Evolutionary conservation across 208 protist species (phyloP).

Genomic region (Leishmania turanica): DNA sequence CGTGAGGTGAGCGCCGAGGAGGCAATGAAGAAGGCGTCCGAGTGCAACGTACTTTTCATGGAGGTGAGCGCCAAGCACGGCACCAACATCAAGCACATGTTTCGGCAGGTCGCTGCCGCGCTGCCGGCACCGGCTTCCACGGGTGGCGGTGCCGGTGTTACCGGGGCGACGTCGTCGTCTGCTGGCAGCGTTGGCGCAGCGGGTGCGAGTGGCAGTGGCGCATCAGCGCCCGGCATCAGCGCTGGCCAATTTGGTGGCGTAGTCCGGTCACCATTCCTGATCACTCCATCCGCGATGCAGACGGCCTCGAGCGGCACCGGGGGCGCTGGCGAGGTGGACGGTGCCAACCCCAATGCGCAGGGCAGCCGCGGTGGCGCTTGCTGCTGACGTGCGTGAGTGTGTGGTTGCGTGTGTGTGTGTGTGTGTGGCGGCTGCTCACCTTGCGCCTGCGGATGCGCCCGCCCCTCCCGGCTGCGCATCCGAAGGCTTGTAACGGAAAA

Average conservation of each 20-base stretch:
- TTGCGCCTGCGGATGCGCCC: not conserved
- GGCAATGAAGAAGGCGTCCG: slow-evolving; percentile 71
- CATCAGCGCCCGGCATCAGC: not conserved
- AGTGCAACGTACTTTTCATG: slow-evolving; percentile 94
- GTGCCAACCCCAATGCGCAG: not conserved
- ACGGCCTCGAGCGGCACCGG: not conserved
- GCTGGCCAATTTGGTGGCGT: slow-evolving; percentile 24
- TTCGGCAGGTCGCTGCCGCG: slow-evolving; percentile 67
- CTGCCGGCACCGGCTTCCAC: slow-evolving; percentile 33
- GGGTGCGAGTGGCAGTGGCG: not conserved
- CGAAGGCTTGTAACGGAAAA: not conserved
- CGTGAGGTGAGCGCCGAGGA: slow-evolving; percentile 84
- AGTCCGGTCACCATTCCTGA: slow-evolving; percentile 25
- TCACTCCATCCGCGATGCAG: slow-evolving; percentile 28
- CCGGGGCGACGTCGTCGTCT: not conserved
- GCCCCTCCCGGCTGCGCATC: too few relatives aligned
- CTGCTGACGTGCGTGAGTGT: slow-evolving; percentile 8
- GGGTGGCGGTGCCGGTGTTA: not conserved
- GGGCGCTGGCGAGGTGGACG: not conserved
- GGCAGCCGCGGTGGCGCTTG: slow-evolving; percentile 13
- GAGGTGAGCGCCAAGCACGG: slow-evolving; percentile 95
- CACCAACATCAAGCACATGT: slow-evolving; percentile 77
- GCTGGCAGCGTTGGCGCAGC: not conserved
- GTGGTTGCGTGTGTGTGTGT: not conserved
- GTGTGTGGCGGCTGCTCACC: not conserved